phyloP scores from a whole-genome alignment of 257 asterid species.

The Salvia splendens region DNA sequence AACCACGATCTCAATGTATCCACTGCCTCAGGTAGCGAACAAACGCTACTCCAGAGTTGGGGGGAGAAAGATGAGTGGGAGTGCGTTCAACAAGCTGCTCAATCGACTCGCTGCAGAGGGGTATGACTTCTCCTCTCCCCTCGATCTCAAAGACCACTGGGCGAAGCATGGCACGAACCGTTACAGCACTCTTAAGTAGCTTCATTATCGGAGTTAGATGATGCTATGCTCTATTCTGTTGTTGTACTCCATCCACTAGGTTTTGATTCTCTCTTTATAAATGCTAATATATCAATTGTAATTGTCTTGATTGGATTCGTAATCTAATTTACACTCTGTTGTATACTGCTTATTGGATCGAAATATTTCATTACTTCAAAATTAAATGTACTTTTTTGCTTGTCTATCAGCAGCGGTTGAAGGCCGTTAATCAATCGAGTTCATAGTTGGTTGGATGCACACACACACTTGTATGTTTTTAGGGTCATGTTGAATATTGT shows the following conservation, averaged over 20 bases:
- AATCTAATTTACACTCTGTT: conserved; percentile 1
- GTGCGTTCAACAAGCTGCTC: conserved; percentile 76
- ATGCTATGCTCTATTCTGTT: conserved; percentile 8
- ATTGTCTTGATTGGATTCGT: conserved; percentile 33
- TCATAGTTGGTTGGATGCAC: too few relatives aligned
- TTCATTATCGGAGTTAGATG: conserved; percentile 24
- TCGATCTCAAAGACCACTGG: conserved; percentile 88
- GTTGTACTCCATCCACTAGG: conserved; percentile 23
- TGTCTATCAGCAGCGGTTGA: too few relatives aligned
- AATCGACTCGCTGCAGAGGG: conserved; percentile 80
- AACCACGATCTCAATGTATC: conserved; percentile 81
- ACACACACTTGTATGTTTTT: too few relatives aligned
- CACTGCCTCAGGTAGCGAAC: conserved; percentile 78
- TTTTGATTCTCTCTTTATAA: conserved; percentile 9
- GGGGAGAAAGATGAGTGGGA: conserved; percentile 89
- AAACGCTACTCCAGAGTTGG: conserved; percentile 84
- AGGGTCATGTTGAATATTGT: too few relatives aligned
- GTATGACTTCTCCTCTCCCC: conserved; percentile 66
- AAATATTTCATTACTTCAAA: not conserved
- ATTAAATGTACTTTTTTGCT: not conserved
- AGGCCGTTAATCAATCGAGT: too few relatives aligned
- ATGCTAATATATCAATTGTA: conserved; percentile 35
- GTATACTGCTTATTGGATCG: not conserved
- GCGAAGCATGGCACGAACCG: conserved; percentile 92
- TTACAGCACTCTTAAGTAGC: conserved; percentile 74